Evolutionary conservation across 2,329 filamentous ascomycete species (phyloP).

Genomic region (Leptographium radiaticola): DNA sequence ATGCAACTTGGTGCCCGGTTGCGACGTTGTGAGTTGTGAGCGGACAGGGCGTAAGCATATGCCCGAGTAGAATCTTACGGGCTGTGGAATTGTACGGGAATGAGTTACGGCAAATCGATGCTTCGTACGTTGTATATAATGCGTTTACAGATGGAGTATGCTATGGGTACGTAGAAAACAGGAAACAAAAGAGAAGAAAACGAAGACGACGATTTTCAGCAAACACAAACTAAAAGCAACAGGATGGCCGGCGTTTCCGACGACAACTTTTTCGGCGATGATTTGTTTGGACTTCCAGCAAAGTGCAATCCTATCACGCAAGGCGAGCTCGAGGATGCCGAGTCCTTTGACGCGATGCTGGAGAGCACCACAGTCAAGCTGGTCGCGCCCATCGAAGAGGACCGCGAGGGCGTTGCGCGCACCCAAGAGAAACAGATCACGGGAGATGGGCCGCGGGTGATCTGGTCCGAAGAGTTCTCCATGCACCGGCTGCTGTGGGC

Average conservation of each 20-base stretch:
- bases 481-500: conserved; percentile 5
- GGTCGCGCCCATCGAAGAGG: not conserved
- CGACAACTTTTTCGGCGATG: not conserved
- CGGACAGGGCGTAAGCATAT: not conserved
- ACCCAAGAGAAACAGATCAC: not conserved
- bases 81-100: not conserved
- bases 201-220: not conserved
- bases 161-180: not conserved
- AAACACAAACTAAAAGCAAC: not conserved
- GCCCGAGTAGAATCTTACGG: not conserved
- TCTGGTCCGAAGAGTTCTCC: not conserved
- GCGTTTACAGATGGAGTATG: not conserved
- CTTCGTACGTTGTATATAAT: not conserved
- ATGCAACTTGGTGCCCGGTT: not conserved
- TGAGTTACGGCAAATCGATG: not conserved
- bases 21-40: not conserved
- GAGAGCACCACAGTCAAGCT: not conserved
- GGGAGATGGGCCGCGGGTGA: not conserved
- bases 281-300: not conserved
- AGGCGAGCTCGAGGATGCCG: not conserved
- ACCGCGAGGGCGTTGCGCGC: not conserved
- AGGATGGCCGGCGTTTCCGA: not conserved
- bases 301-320: not conserved
- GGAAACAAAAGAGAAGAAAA: not conserved
- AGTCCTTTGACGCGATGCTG: not conserved